phyloP scores from a whole-genome alignment of 2,329 filamentous ascomycete genomes.

The Scytalidium sp. region DNA sequence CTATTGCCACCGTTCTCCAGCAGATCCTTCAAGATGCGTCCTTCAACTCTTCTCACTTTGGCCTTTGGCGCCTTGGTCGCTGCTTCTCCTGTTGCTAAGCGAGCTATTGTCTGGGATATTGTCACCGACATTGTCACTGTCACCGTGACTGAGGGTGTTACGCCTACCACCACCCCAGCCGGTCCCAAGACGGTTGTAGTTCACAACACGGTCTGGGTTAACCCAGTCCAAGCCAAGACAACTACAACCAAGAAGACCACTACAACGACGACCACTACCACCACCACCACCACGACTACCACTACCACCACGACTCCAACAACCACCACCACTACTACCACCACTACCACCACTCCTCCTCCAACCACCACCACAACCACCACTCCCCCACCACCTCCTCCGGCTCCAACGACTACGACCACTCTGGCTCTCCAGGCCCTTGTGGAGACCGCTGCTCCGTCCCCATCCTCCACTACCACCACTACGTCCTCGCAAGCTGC shows the following conservation, averaged over 20 bases:
- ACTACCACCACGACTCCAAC: slow-evolving; percentile 4
- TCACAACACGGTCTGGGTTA: slow-evolving; percentile 17
- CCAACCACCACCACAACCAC: not conserved
- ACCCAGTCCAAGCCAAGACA: slow-evolving; percentile 5
- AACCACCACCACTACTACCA: slow-evolving; percentile 3
- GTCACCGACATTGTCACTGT: slow-evolving; percentile 32
- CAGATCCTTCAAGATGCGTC: slow-evolving; percentile 38
- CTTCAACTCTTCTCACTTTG: slow-evolving; percentile 32
- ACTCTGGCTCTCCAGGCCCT: slow-evolving; percentile 5
- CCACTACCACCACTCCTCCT: not conserved
- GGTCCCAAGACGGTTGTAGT: slow-evolving; percentile 5
- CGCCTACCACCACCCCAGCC: slow-evolving; percentile 5
- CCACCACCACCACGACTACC: slow-evolving; percentile 4
- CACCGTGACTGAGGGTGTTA: slow-evolving; percentile 32
- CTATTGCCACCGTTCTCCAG: not conserved
- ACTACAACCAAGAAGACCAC: slow-evolving; percentile 2
- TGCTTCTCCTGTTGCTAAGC: slow-evolving; percentile 30
- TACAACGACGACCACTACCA: slow-evolving; percentile 5
- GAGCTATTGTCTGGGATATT: slow-evolving; percentile 20
- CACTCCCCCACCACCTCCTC: slow-evolving; percentile 1
- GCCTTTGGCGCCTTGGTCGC: slow-evolving; percentile 31
- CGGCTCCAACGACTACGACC: slow-evolving; percentile 3
- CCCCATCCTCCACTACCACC: slow-evolving; percentile 3
- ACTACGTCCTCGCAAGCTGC: slow-evolving; percentile 4
- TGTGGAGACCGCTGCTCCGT: slow-evolving; percentile 1